Conservation (phyloP, 805 yeast species). For the Yamadazyma sp. region DNA sequence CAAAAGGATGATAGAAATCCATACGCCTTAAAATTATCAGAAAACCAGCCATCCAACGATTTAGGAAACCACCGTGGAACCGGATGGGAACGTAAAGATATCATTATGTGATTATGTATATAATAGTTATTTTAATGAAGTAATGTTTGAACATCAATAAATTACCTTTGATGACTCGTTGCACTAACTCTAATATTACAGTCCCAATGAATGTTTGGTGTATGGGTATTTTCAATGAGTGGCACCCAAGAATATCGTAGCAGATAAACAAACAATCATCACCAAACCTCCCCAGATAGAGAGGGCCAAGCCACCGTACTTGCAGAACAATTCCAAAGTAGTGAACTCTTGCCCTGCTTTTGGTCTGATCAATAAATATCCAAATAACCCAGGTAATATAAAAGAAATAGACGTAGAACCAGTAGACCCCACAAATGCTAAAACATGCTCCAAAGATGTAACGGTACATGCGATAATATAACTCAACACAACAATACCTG, state of each 20-base stretch:
- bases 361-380: conserved; percentile 55
- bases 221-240: conserved; percentile 12
- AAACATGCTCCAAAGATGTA: conserved; percentile 63
- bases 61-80: conserved; percentile 28
- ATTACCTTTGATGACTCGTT: no score
- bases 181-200: background rate
- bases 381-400: conserved; percentile 76
- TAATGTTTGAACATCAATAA: no score
- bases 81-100: conserved; percentile 45
- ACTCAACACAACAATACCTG: conserved; percentile 44
- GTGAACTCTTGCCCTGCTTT: conserved; percentile 27
- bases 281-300: conserved; percentile 54
- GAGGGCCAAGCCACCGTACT: conserved; percentile 43
- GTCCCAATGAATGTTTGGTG: no score
- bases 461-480: conserved; percentile 60
- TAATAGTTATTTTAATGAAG: background rate
- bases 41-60: conserved; percentile 40
- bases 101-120: conserved; percentile 21
- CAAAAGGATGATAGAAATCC: conserved; percentile 63
- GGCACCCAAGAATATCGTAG: conserved; percentile 43
- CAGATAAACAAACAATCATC: conserved; percentile 55
- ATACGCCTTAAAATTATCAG: conserved; percentile 49
- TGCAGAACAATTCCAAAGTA: conserved; percentile 30
- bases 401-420: conserved; percentile 81
- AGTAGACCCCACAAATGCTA: conserved; percentile 78